Evolutionary conservation across 345 rosid genomes (phyloP).

Genomic region (Carallia pectinifolia): DNA sequence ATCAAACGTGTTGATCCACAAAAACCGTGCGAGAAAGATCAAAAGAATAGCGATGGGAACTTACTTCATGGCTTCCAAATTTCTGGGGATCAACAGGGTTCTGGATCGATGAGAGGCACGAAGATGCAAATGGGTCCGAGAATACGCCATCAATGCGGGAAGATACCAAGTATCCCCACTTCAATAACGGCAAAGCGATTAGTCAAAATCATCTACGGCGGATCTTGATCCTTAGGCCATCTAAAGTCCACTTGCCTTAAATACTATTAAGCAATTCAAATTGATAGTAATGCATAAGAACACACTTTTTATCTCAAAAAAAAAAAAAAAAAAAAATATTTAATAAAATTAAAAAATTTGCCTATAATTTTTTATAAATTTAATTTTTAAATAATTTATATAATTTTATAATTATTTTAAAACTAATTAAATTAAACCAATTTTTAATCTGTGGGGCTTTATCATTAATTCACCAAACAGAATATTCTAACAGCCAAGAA

Average conservation of each 20-base stretch:
- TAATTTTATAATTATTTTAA: too few species aligned
- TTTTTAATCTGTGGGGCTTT: background rate
- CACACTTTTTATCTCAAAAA: too few species aligned
- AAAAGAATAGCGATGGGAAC: slow-evolving; percentile 8
- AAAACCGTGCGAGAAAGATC: background rate
- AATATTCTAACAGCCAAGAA: too few species aligned
- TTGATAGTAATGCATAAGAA: too few species aligned
- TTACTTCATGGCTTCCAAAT: slow-evolving; percentile 55
- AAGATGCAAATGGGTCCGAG: slow-evolving; percentile 29
- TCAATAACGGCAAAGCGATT: slow-evolving; percentile 15
- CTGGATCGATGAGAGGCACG: slow-evolving; percentile 37
- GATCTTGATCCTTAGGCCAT: slow-evolving; percentile 30
- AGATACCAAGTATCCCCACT: background rate
- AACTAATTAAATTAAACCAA: too few species aligned
- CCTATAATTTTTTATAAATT: too few species aligned
- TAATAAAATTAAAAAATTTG: too few species aligned
- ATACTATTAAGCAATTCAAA: too few species aligned
- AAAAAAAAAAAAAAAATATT: too few species aligned
- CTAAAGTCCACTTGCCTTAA: slow-evolving; percentile 13
- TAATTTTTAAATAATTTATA: too few species aligned
- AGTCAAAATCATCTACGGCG: slow-evolving; percentile 27
- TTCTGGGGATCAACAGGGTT: slow-evolving; percentile 30
- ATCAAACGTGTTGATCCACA: too few species aligned
- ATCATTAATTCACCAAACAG: slow-evolving; percentile 1
- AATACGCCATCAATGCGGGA: slow-evolving; percentile 36